Evolutionary conservation across 73 alveolate genomes (phyloP).

Genomic region (Stentor roeselii): DNA sequence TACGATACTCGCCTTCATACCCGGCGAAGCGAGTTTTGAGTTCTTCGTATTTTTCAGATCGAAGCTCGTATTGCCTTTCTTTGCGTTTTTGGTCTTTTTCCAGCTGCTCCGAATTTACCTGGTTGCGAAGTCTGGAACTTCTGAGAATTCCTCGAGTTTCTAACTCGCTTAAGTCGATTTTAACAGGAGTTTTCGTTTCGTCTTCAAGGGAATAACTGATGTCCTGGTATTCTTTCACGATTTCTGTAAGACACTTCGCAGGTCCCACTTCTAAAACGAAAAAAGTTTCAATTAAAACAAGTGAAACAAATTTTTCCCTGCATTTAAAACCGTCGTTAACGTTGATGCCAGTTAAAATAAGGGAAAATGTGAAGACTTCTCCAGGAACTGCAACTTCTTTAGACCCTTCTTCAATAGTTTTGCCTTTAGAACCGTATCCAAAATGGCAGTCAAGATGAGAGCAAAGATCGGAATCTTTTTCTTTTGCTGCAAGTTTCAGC

Average conservation of each 20-base stretch:
- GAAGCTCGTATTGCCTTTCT: conserved; percentile 63
- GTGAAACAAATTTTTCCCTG: conserved; percentile 27
- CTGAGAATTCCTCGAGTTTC: conserved; percentile 40
- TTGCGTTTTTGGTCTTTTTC: conserved; percentile 61
- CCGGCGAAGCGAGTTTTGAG: conserved; percentile 67
- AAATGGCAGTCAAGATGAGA: neutral
- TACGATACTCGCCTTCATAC: conserved; percentile 57
- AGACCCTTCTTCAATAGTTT: conserved; percentile 35
- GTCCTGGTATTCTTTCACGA: conserved; percentile 43
- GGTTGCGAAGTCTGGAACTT: conserved; percentile 69
- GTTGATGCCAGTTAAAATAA: conserved; percentile 7
- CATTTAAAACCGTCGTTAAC: conserved; percentile 31
- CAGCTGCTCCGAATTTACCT: conserved; percentile 52
- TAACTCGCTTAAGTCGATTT: conserved; percentile 21
- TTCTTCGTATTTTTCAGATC: conserved; percentile 66
- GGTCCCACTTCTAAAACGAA: conserved; percentile 35
- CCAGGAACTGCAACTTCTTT: conserved; percentile 38
- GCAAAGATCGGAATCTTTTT: neutral
- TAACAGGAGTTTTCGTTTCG: conserved; percentile 33
- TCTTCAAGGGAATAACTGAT: conserved; percentile 56
- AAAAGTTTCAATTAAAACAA: conserved; percentile 53
- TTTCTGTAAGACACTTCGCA: conserved; percentile 33
- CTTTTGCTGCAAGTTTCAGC: neutral
- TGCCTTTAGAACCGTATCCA: neutral
- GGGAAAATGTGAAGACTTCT: conserved; percentile 41